Conservation (phyloP, 1,139 yeast genomes). For the Spathaspora sp. region DNA sequence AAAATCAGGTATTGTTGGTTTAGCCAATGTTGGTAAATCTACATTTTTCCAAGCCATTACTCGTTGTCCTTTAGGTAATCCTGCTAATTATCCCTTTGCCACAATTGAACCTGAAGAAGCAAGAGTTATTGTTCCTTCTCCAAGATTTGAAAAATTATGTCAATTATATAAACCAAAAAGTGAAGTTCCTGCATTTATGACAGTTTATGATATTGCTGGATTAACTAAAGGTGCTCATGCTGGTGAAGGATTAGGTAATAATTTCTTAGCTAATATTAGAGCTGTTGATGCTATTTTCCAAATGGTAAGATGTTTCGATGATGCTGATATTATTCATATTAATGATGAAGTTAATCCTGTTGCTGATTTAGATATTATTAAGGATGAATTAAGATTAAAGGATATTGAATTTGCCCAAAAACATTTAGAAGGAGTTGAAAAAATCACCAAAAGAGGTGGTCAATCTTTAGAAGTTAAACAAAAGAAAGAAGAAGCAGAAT, state of each 20-base stretch:
- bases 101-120: constrained; percentile 99
- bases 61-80: constrained; percentile 92
- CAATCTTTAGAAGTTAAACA: constrained; percentile 94
- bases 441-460: constrained; percentile 90
- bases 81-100: constrained; percentile 98
- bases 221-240: constrained; percentile 95
- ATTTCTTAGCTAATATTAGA: constrained; percentile 94
- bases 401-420: constrained; percentile 94
- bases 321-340: constrained; percentile 95
- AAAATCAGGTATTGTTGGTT: constrained; percentile 95
- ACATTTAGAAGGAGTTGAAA: constrained; percentile 84
- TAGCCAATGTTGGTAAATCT: constrained; percentile 96
- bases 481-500: constrained; percentile 86
- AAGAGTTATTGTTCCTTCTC: constrained; percentile 92
- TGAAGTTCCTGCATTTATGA: constrained; percentile 90
- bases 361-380: constrained; percentile 91
- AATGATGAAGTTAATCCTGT: constrained; percentile 98
- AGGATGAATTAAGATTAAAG: constrained; percentile 89
- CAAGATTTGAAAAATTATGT: constrained; percentile 76
- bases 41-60: constrained; percentile 86
- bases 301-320: constrained; percentile 97
- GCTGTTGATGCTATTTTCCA: constrained; percentile 98
- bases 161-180: constrained; percentile 78
- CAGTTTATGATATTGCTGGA: constrained; percentile 97
- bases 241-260: constrained; percentile 98